Evolutionary conservation across 2,329 filamentous ascomycete genomes (phyloP).

Genomic region (Curvularia lunata): DNA sequence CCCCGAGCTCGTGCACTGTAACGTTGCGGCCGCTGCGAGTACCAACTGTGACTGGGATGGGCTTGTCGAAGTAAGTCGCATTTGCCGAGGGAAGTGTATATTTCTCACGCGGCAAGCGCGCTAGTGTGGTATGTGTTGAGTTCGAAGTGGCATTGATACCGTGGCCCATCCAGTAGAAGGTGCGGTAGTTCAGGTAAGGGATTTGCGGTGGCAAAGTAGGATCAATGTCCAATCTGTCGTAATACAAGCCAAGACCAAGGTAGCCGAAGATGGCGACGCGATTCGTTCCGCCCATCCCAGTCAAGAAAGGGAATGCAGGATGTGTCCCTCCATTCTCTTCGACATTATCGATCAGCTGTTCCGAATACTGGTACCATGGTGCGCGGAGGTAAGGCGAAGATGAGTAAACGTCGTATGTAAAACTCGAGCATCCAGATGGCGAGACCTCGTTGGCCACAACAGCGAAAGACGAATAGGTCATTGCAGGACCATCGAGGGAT

Average conservation of each 20-base stretch:
- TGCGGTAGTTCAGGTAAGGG: constrained; percentile 64
- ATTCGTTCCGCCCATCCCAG: constrained; percentile 72
- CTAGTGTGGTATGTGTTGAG: constrained; percentile 68
- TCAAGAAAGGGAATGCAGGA: constrained; percentile 74
- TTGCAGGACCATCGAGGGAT: constrained; percentile 70
- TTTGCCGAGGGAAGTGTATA: constrained; percentile 61
- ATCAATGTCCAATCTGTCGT: constrained; percentile 66
- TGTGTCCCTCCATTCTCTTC: constrained; percentile 68
- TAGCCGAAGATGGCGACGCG: constrained; percentile 73
- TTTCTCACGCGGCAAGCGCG: constrained; percentile 53
- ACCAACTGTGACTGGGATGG: constrained; percentile 66
- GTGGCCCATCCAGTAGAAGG: constrained; percentile 71
- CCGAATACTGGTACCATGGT: constrained; percentile 74
- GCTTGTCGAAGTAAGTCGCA: constrained; percentile 57
- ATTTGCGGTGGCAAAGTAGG: constrained; percentile 72
- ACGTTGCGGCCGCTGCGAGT: constrained; percentile 42
- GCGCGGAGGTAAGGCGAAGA: constrained; percentile 68
- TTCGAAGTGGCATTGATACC: constrained; percentile 68
- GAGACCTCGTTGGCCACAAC: constrained; percentile 70
- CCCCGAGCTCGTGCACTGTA: constrained; percentile 54
- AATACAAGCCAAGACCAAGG: constrained; percentile 66
- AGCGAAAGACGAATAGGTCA: constrained; percentile 75
- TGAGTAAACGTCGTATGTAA: constrained; percentile 70
- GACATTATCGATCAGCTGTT: constrained; percentile 69
- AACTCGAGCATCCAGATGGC: constrained; percentile 70